These are phyloP conservation scores for Penicillium psychrosexuale DNA, from an alignment of 2,329 filamentous ascomycete genomes.

Conservation along the genomic window DNA sequence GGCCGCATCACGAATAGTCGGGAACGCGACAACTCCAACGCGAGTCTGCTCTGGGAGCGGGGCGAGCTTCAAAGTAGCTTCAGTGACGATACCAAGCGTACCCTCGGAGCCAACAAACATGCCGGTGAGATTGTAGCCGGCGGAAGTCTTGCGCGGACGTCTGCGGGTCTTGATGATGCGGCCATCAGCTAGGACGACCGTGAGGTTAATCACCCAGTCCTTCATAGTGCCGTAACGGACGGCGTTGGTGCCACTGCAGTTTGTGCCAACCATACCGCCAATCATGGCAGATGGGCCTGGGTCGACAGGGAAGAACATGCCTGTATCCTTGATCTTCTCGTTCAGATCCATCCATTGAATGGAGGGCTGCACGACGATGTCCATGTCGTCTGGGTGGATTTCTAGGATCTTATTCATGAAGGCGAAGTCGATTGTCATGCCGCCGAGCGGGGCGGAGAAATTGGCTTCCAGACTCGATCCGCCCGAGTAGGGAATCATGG, in stretches of 20 bases:
- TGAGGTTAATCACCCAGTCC: conserved; percentile 70
- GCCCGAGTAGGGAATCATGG: conserved; percentile 82
- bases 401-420: conserved; percentile 80
- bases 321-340: conserved; percentile 66
- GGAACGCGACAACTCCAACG: conserved; percentile 63
- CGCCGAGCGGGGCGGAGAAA: conserved; percentile 81
- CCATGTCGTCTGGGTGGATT: conserved; percentile 84
- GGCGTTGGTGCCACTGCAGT: conserved; percentile 62
- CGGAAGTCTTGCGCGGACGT: conserved; percentile 65
- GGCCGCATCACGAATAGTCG: conserved; percentile 59
- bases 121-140: conserved; percentile 68
- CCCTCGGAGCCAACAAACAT: conserved; percentile 70
- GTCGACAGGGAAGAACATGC: conserved; percentile 88
- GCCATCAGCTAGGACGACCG: conserved; percentile 68
- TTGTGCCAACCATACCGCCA: conserved; percentile 64
- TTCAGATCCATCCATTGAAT: conserved; percentile 93
- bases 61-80: conserved; percentile 66
- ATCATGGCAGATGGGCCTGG: conserved; percentile 65
- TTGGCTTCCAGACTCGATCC: conserved; percentile 86
- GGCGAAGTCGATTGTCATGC: conserved; percentile 84
- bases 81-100: conserved; percentile 67
- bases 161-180: conserved; percentile 59
- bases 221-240: conserved; percentile 72
- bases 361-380: conserved; percentile 85
- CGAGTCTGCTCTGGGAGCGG: conserved; percentile 61